A percentile compares a stretch with the other conserved stretches of the same genome.
phyloP scores from a whole-genome alignment of 2,329 filamentous ascomycete species.

The Periconia digitata region DNA sequence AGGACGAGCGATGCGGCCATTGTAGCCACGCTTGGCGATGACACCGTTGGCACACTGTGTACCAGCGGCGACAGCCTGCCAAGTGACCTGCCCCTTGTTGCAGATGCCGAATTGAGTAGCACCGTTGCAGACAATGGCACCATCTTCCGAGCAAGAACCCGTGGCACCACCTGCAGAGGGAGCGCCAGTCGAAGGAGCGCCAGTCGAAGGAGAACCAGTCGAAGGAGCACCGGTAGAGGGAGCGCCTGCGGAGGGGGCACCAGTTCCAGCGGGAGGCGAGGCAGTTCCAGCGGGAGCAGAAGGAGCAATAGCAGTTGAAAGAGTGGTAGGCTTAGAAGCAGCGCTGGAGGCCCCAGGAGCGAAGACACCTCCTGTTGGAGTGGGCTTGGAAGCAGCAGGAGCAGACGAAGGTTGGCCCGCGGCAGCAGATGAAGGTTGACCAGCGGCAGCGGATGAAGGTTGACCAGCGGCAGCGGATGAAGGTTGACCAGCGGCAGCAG shows the following conservation, averaged over 20 bases:
- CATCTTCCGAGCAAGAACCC: constrained; percentile 33
- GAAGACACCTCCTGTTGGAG: constrained; percentile 33
- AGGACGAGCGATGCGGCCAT: constrained; percentile 33
- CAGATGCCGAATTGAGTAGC: constrained; percentile 46
- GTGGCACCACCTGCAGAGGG: constrained; percentile 15
- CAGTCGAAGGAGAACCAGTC: background rate
- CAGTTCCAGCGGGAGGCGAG: constrained; percentile 14
- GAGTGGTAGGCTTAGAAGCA: constrained; percentile 24
- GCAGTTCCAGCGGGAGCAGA: constrained; percentile 17
- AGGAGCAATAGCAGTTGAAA: constrained; percentile 26
- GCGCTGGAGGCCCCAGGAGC: constrained; percentile 33
- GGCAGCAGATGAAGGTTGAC: background rate
- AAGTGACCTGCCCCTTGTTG: constrained; percentile 45
- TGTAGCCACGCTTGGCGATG: constrained; percentile 39
- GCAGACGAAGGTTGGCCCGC: constrained; percentile 7
- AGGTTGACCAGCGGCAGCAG: constrained; percentile 5
- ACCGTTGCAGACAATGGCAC: constrained; percentile 46
- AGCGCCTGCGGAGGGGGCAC: constrained; percentile 15
- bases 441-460: background rate
- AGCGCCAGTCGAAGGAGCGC: constrained; percentile 12
- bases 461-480: background rate
- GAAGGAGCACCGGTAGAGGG: too few relatives aligned
- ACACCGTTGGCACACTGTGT: constrained; percentile 47
- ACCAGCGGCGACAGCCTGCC: constrained; percentile 46
- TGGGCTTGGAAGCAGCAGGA: constrained; percentile 14